Evolutionary conservation across 495 filamentous ascomycete species (phyloP), one percentile per base, ranked within the genome.

Genomic region (Paragyromitra xinjiangensis): DNA sequence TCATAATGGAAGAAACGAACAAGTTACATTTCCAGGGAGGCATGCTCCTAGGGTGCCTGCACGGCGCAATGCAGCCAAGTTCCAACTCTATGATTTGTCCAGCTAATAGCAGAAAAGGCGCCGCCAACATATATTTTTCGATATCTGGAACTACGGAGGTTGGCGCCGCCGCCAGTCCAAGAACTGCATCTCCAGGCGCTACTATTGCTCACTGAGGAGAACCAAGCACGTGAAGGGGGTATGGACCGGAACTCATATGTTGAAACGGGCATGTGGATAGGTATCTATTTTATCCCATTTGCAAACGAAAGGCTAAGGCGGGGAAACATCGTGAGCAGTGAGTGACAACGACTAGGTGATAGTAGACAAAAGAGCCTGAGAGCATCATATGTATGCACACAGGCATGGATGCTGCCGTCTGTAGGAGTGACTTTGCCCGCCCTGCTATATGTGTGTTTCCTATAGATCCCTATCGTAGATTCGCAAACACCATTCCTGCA

Each of bases 21-120:
- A 11, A 64, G 65, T 75, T 62, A 69, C 58, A 11, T 55, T 64
- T 59, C 56, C 29, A 61, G 45, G 65, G 70, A 75, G 50, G 14
- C 12, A 64, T 58, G 22, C 29, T 45, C 56, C 58, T 71, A 63
- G 69, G 22, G 26, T 26, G 48, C 7, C 58, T 64, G 72, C 55
- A 56, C 22, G 53, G 53, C 24, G 53, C n/a, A 69, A 72, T 55
- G 59, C 61, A 73, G 56, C 69, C 69, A 71, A 74, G 64, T 62
- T 69, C 14, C 12, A 69, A 50, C 44, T 75, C 66, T 66, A 45
- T 29, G 24, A 56, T 59, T 59, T 45, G 58, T 56, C 39, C 61
- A 77, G 40, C 51, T 66, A 77, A 77, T 73, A 39, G 53, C 69
- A 75, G 72, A 75, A 75, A 75, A 53, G 34, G 65, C 65, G 73